phyloP scores from a whole-genome alignment of 352 stramenopile genomes.

The Achlya hypogyna region DNA sequence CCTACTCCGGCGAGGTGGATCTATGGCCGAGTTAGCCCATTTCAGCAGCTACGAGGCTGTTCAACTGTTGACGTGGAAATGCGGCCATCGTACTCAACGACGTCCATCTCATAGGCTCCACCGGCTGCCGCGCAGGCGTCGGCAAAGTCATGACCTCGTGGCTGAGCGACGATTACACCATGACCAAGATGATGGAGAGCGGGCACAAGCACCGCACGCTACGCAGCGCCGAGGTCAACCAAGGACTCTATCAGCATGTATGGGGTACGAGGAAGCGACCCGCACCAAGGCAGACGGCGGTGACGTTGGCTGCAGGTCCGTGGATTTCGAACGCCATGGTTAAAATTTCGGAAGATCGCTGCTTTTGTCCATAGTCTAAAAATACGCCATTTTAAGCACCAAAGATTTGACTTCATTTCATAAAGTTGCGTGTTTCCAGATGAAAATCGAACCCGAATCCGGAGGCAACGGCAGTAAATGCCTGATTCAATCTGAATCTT shows the following conservation, averaged over 20 bases:
- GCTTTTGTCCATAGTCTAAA: neutral
- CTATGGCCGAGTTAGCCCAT: neutral
- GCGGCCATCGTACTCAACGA: slow-evolving; percentile 36
- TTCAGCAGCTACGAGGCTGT: slow-evolving; percentile 21
- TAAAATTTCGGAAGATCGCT: neutral
- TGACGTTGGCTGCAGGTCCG: neutral
- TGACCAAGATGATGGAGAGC: slow-evolving; percentile 30
- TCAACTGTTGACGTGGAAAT: slow-evolving; percentile 33
- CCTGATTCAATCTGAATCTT: too few relatives aligned
- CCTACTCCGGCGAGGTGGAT: slow-evolving; percentile 25
- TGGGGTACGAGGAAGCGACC: slow-evolving; percentile 55
- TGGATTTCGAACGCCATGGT: slow-evolving; percentile 1
- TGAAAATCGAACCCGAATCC: too few relatives aligned
- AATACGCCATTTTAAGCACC: neutral
- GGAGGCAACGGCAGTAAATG: too few relatives aligned
- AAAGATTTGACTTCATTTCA: neutral
- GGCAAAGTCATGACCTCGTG: slow-evolving; percentile 45
- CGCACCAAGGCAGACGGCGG: slow-evolving; percentile 51
- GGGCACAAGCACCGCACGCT: slow-evolving; percentile 58
- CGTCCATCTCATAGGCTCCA: slow-evolving; percentile 58
- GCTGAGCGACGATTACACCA: slow-evolving; percentile 53
- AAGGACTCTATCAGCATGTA: slow-evolving; percentile 3
- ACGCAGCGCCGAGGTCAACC: neutral
- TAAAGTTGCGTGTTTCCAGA: neutral
- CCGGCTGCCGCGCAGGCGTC: slow-evolving; percentile 26